A percentile compares a stretch with the other conserved stretches of the same genome.
Conservation (phyloP, 78 protist species). For the Polysphondylium violaceum region DNA sequence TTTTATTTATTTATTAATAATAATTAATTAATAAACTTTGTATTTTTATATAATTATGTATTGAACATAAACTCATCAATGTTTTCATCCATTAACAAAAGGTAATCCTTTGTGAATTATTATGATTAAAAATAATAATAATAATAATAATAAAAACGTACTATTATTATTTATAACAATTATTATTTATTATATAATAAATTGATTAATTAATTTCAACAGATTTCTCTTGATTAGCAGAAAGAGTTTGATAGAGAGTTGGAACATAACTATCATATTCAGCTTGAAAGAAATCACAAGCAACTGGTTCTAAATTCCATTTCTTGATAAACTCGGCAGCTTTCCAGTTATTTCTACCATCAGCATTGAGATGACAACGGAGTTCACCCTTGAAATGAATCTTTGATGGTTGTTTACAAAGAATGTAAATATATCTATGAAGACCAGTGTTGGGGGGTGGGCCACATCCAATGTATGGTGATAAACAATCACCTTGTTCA, state of each 20-base stretch:
- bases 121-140: no score
- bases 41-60: no score
- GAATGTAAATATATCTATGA: conserved; percentile 37
- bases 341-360: conserved; percentile 34
- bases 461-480: conserved; percentile 43
- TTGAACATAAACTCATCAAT: no score
- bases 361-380: conserved; percentile 21
- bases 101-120: no score
- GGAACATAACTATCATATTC: conserved; percentile 61
- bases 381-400: conserved; percentile 45
- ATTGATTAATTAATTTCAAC: conserved; percentile 17
- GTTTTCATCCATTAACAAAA: no score
- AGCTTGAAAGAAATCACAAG: conserved; percentile 23
- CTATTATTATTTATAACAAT: no score
- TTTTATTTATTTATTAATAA: no score
- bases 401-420: conserved; percentile 44
- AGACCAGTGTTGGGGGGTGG: conserved; percentile 67
- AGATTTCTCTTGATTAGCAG: conserved; percentile 7
- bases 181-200: not conserved
- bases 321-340: conserved; percentile 13
- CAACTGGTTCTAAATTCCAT: conserved; percentile 35
- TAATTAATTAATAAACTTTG: no score
- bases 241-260: conserved; percentile 13
- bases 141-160: no score
- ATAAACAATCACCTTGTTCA: conserved; percentile 3